Conservation (phyloP, 768 basidiomycete genomes). For the Rhodotorula kratochvilovae region DNA sequence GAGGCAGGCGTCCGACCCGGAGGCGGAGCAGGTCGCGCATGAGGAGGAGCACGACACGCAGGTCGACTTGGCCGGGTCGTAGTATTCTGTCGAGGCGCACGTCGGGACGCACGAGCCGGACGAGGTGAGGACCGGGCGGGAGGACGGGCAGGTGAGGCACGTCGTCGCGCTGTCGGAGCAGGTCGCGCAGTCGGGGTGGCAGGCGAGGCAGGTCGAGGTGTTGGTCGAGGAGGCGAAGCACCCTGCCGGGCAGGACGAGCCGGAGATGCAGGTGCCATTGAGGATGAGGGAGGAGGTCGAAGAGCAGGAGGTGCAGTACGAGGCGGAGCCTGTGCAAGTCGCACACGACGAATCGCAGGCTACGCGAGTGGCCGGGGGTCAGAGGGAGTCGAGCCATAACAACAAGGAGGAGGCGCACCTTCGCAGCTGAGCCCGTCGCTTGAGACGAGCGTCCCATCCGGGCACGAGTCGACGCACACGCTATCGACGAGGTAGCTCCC, state of each 20-base stretch:
- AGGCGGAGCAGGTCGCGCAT: slow-evolving; percentile 61
- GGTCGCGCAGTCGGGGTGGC: slow-evolving; percentile 77
- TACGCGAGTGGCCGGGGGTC: slow-evolving; percentile 22
- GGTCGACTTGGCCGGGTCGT: slow-evolving; percentile 16
- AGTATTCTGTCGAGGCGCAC: slow-evolving; percentile 35
- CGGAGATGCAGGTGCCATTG: slow-evolving; percentile 63
- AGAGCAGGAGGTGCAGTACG: slow-evolving; percentile 70
- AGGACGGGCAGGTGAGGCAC: slow-evolving; percentile 38
- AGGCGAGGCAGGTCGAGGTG: slow-evolving; percentile 61
- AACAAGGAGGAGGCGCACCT: no score
- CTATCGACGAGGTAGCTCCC: slow-evolving; percentile 70
- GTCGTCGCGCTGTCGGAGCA: slow-evolving; percentile 15
- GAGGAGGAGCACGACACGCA: slow-evolving; percentile 25
- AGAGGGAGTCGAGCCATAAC: not conserved
- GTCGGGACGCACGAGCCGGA: slow-evolving; percentile 29
- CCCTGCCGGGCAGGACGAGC: slow-evolving; percentile 63
- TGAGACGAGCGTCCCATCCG: slow-evolving; percentile 66
- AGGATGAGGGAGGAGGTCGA: slow-evolving; percentile 57
- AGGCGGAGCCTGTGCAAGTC: slow-evolving; percentile 64
- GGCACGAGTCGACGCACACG: slow-evolving; percentile 65
- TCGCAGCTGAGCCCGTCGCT: slow-evolving; percentile 67
- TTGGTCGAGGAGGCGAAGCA: slow-evolving; percentile 59
- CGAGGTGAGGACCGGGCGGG: slow-evolving; percentile 38
- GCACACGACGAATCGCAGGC: slow-evolving; percentile 71
- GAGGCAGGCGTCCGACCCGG: slow-evolving; percentile 71